phyloP scores from a whole-genome alignment of 2,329 filamentous ascomycete species.

The Colletotrichum destructivum region DNA sequence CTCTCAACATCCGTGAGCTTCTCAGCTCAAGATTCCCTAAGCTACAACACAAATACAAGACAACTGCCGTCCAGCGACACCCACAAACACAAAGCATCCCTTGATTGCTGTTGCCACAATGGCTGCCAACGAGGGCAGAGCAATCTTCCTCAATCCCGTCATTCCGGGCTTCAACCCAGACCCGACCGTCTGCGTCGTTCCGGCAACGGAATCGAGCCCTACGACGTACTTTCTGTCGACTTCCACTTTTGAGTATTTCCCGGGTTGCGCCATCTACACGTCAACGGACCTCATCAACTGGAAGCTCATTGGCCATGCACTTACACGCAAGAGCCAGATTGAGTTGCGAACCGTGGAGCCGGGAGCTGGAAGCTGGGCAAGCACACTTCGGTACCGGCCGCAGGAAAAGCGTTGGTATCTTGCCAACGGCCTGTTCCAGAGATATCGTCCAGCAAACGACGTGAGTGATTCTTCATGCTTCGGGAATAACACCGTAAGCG shows the following conservation, averaged over 20 bases:
- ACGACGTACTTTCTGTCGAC: constrained; percentile 70
- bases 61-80: background rate
- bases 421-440: constrained; percentile 60
- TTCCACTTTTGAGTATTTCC: constrained; percentile 75
- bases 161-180: constrained; percentile 75
- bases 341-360: constrained; percentile 67
- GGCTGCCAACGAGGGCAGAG: constrained; percentile 1
- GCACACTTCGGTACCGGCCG: constrained; percentile 61
- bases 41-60: background rate
- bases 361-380: constrained; percentile 65
- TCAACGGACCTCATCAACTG: constrained; percentile 68
- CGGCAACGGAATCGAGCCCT: constrained; percentile 48
- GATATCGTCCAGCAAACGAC: constrained; percentile 55
- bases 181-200: constrained; percentile 63
- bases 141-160: constrained; percentile 65
- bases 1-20: background rate
- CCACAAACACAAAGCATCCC: background rate
- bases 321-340: constrained; percentile 65
- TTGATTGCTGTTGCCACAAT: background rate
- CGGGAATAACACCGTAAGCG: background rate
- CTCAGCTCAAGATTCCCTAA: background rate
- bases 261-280: constrained; percentile 73
- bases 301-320: constrained; percentile 66
- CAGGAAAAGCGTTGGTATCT: constrained; percentile 61
- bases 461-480: constrained; percentile 26